Evolutionary conservation across 495 filamentous ascomycete genomes (phyloP).

Genomic region (Venustampulla echinocandica): DNA sequence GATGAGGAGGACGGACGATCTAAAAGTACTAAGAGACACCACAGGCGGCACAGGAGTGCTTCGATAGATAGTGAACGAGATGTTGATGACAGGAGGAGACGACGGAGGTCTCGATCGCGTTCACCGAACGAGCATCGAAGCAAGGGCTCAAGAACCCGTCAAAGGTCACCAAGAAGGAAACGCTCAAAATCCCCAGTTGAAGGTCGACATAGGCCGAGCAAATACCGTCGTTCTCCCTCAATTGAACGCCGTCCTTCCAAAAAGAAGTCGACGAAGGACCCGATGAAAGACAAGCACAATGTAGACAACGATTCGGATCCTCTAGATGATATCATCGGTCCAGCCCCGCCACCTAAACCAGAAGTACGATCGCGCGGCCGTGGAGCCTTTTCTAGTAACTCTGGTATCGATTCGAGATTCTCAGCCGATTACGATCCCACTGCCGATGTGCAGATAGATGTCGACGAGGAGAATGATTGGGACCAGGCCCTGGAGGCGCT

Average conservation of each 20-base stretch:
- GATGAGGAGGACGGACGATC: slow-evolving; percentile 10
- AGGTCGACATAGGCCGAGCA: slow-evolving; percentile 3
- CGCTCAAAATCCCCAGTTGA: slow-evolving; percentile 13
- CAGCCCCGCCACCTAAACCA: slow-evolving; percentile 49
- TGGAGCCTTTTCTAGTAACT: slow-evolving; percentile 47
- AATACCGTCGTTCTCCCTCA: slow-evolving; percentile 1
- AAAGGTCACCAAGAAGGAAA: slow-evolving; percentile 23
- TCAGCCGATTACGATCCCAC: slow-evolving; percentile 67
- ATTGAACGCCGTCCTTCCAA: neutral
- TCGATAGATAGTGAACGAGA: slow-evolving; percentile 7
- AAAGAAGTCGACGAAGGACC: neutral
- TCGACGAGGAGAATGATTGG: slow-evolving; percentile 63
- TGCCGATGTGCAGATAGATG: slow-evolving; percentile 54
- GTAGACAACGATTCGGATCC: slow-evolving; percentile 57
- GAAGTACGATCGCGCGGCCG: slow-evolving; percentile 62
- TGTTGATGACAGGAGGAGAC: slow-evolving; percentile 9
- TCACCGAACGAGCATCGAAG: slow-evolving; percentile 13
- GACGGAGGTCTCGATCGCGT: slow-evolving; percentile 20
- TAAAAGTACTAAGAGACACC: neutral
- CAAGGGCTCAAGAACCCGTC: slow-evolving; percentile 24
- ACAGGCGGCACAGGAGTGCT: slow-evolving; percentile 10
- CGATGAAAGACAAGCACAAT: slow-evolving; percentile 2
- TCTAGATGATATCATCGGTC: slow-evolving; percentile 72
- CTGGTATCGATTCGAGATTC: slow-evolving; percentile 76
- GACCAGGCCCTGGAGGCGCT: slow-evolving; percentile 72